phyloP scores from a whole-genome alignment of 202 grass and related monocot genomes.

The Cymbopogon flexuosus region DNA sequence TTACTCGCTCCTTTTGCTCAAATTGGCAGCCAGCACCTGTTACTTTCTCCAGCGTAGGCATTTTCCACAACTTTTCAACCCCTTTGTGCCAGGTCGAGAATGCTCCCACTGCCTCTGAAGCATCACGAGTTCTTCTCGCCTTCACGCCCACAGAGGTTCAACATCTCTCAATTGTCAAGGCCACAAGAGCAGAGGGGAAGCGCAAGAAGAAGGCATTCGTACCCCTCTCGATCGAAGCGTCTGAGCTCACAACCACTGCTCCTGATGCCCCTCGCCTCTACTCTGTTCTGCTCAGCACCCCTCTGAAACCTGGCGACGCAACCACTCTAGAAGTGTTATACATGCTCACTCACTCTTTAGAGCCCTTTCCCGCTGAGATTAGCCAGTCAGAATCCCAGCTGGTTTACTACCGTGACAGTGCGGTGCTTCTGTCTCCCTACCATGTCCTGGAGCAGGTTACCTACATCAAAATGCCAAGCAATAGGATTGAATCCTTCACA shows the following conservation, averaged over 20 bases:
- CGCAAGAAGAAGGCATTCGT: constrained; percentile 57
- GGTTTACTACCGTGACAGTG: constrained; percentile 77
- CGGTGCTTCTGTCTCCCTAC: constrained; percentile 64
- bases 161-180: constrained; percentile 55
- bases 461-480: constrained; percentile 52
- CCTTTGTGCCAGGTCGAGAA: constrained; percentile 53
- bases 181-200: constrained; percentile 44
- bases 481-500: constrained; percentile 61
- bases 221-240: constrained; percentile 34
- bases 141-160: constrained; percentile 57
- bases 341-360: constrained; percentile 53
- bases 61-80: not conserved
- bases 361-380: constrained; percentile 72
- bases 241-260: not conserved
- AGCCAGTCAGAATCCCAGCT: constrained; percentile 65
- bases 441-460: constrained; percentile 49
- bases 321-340: constrained; percentile 51
- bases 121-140: constrained; percentile 42
- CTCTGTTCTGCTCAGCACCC: constrained; percentile 38
- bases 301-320: constrained; percentile 39
- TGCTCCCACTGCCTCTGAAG: constrained; percentile 31
- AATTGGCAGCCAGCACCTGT: not conserved
- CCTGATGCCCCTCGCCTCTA: constrained; percentile 43
- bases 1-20: not conserved
- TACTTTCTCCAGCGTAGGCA: not conserved